Percentiles rank a stretch among this genome's conserved stretches.
Evolutionary conservation across 371 early-diverging fungal species (phyloP).

Genomic region (Mucor saturninus): DNA sequence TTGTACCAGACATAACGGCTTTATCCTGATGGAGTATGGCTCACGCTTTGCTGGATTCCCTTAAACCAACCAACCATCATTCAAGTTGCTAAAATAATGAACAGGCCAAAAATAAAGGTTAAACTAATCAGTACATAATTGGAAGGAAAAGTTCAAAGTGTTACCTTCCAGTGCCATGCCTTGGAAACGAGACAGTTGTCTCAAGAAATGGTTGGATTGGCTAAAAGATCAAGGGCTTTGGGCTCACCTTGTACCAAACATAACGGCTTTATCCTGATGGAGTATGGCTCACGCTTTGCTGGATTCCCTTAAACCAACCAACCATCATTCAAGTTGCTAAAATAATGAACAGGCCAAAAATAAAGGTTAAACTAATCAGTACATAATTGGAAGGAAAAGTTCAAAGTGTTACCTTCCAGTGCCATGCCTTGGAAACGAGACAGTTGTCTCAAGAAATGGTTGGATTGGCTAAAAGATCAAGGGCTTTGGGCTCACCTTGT

Average conservation of each 20-base stretch:
- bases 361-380: no score
- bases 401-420: no score
- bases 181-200: slow-evolving; percentile 14
- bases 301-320: slow-evolving; percentile 18
- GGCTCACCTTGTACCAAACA: slow-evolving; percentile 21
- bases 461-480: no score
- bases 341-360: slow-evolving; percentile 1
- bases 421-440: no score
- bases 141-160: slow-evolving; percentile 12
- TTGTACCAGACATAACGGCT: slow-evolving; percentile 18
- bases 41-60: slow-evolving; percentile 19
- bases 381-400: no score
- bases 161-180: slow-evolving; percentile 14
- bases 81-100: slow-evolving; percentile 16
- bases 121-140: slow-evolving; percentile 11
- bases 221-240: slow-evolving; percentile 18
- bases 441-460: no score
- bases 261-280: slow-evolving; percentile 19
- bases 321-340: slow-evolving; percentile 17
- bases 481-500: no score
- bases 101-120: not conserved
- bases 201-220: slow-evolving; percentile 19
- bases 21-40: slow-evolving; percentile 21
- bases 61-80: slow-evolving; percentile 17
- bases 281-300: slow-evolving; percentile 20